Conservation (phyloP, 2,329 filamentous ascomycete genomes). For the Rhynchosporium secalis region DNA sequence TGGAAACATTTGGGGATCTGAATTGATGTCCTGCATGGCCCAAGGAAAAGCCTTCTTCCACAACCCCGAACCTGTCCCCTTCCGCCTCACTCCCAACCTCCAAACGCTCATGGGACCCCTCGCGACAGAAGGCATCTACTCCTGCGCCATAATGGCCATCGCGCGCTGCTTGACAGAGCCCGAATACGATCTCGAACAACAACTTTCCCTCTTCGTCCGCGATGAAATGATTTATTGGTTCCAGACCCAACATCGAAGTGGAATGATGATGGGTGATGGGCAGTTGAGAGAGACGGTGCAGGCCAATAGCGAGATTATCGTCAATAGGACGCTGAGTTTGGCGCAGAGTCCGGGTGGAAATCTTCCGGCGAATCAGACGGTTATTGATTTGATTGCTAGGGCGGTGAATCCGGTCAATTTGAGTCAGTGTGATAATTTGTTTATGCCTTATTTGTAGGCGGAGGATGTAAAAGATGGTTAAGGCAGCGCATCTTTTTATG, state of each 20-base stretch:
- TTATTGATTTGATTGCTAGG: constrained; percentile 90
- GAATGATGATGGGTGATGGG: constrained; percentile 55
- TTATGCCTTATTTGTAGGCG: constrained; percentile 82
- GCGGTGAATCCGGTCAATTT: constrained; percentile 91
- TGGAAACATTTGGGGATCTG: constrained; percentile 94
- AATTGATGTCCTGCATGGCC: constrained; percentile 89
- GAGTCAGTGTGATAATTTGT: constrained; percentile 84
- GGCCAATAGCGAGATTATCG: constrained; percentile 84
- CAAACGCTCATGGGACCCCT: constrained; percentile 95
- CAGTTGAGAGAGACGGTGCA: constrained; percentile 74
- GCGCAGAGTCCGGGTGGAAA: constrained; percentile 72
- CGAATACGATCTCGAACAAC: constrained; percentile 87
- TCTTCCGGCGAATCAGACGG: constrained; percentile 92
- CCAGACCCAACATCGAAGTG: constrained; percentile 69
- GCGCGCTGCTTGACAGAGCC: constrained; percentile 91
- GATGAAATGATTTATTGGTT: constrained; percentile 99
- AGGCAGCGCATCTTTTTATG: too few species aligned
- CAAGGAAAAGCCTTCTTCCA: constrained; percentile 84
- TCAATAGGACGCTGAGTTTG: constrained; percentile 83
- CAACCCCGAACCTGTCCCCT: constrained; percentile 93
- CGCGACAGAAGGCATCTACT: constrained; percentile 93
- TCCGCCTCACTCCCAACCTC: constrained; percentile 94
- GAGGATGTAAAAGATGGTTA: not conserved
- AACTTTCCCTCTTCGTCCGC: constrained; percentile 89
- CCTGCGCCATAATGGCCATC: constrained; percentile 94